These are phyloP conservation scores for Durusdinium trenchii DNA, from an alignment of 73 alveolate genomes.

Conservation along the genomic window DNA sequence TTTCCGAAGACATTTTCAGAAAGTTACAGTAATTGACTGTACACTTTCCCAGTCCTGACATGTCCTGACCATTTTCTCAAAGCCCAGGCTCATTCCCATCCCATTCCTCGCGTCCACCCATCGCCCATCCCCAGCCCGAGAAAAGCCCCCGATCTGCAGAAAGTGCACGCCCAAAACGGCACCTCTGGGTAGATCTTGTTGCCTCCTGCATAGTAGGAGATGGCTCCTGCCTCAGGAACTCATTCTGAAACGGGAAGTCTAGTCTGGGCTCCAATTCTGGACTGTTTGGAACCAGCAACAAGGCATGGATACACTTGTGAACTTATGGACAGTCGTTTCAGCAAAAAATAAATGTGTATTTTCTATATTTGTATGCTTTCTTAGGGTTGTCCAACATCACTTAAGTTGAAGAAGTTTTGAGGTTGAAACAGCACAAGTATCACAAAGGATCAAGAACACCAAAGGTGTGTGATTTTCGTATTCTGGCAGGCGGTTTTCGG, in stretches of 20 bases:
- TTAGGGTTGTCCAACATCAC: neutral
- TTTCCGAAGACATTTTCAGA: no score
- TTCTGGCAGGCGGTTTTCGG: no score
- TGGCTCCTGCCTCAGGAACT: slow-evolving; percentile 44
- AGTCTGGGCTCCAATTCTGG: neutral
- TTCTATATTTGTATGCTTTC: neutral
- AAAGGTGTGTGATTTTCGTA: neutral
- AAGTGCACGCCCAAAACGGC: neutral
- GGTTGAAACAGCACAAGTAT: neutral
- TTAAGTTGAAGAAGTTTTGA: neutral
- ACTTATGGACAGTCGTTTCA: neutral
- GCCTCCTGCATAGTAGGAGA: slow-evolving; percentile 67
- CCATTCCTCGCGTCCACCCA: no score
- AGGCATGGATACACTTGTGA: neutral
- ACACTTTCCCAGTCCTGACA: no score
- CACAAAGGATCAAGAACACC: neutral
- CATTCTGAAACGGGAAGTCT: neutral
- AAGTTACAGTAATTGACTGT: no score
- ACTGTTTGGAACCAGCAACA: neutral
- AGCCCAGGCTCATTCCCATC: no score
- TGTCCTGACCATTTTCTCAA: no score
- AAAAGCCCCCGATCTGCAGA: neutral
- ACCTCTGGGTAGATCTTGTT: slow-evolving; percentile 32
- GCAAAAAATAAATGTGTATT: neutral
- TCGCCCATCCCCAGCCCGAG: no score